Conservation (phyloP, 2,329 filamentous ascomycete species). For the Diplocarpon rosae region DNA sequence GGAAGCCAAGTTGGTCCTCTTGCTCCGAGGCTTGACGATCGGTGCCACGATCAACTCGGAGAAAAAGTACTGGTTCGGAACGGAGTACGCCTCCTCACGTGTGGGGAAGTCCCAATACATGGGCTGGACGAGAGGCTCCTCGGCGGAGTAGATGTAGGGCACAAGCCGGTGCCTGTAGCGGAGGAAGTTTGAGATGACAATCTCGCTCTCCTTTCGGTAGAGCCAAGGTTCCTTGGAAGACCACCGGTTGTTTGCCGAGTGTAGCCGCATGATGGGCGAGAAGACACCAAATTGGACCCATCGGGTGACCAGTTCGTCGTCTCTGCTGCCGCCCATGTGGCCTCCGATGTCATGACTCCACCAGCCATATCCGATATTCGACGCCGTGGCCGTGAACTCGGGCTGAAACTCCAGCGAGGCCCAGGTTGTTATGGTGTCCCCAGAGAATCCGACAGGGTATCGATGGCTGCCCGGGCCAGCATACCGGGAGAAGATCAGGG, state of each 20-base stretch:
- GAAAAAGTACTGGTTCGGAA: constrained; percentile 49
- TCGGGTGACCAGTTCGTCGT: constrained; percentile 46
- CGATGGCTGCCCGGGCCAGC: constrained; percentile 52
- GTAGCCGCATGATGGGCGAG: constrained; percentile 49
- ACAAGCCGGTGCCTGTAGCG: constrained; percentile 46
- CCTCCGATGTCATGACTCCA: constrained; percentile 61
- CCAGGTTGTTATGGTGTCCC: constrained; percentile 50
- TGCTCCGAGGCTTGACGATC: constrained; percentile 40
- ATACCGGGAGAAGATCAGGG: constrained; percentile 49
- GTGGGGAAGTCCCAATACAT: constrained; percentile 51
- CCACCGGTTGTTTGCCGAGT: constrained; percentile 47
- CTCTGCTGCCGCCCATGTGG: constrained; percentile 43
- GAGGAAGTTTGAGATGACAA: constrained; percentile 39
- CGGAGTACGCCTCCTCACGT: constrained; percentile 40
- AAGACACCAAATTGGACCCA: constrained; percentile 54
- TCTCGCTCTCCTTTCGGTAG: constrained; percentile 35
- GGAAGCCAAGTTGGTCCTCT: constrained; percentile 34
- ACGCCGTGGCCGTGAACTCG: constrained; percentile 54
- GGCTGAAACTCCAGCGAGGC: constrained; percentile 50
- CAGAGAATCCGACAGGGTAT: constrained; percentile 55
- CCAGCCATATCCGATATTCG: constrained; percentile 58
- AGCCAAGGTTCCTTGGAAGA: constrained; percentile 52
- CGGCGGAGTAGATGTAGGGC: constrained; percentile 50
- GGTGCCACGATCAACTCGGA: constrained; percentile 46
- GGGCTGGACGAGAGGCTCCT: constrained; percentile 46